Base-by-base conservation (phyloP, 2,329 filamentous ascomycete species). In the Fusarium ramigenum region DNA sequence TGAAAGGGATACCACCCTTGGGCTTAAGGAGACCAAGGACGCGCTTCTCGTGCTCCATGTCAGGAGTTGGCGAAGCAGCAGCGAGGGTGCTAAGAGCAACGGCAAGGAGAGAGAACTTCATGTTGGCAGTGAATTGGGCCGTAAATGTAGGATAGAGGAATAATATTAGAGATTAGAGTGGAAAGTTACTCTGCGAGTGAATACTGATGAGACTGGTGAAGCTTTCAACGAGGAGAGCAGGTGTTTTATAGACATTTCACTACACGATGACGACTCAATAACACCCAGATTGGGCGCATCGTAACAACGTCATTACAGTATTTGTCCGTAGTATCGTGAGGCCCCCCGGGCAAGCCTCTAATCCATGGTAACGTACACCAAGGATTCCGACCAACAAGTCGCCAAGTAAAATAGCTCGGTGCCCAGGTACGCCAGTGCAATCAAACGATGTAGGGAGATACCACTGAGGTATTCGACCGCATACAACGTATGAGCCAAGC, bases 21-120 rank as follows among this genome's bases (percentile, higher is more conserved):
- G 67, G 72, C 69, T 75, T 73, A 11, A 75, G 54, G 23, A 74
- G 70, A 23, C 66, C 66, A 12, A 78, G 65, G 36, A 43, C 19
- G 18, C 69, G 63, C 40, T 76, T 75, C 30, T 71, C 63, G 10
- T 77, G 64, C 61, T 75, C 70, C 49, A 66, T 54, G 39, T 74
- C 68, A 37, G 74, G 69, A 43, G 76, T 69, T 28, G 78, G 78
- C 28, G 69, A 72, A 44, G 77, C 74, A 19, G 65, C 37, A 50
- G 75, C 69, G 19, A 78, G 47, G 61, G 73, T 71, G 64, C 68
- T 72, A 53, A 79, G 70, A 49, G 72, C 67, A 46, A 70, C 32
- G 44, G 75, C 39, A 54, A 75, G 9, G 37, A 76, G 46, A 49
- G 75, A 72, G 63, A 76, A 67, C 68, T 77, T 79, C 78, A 79